These are phyloP conservation scores for Mortierella sp. DNA, from an alignment of 371 early-diverging fungal species.

Conservation along the genomic window DNA sequence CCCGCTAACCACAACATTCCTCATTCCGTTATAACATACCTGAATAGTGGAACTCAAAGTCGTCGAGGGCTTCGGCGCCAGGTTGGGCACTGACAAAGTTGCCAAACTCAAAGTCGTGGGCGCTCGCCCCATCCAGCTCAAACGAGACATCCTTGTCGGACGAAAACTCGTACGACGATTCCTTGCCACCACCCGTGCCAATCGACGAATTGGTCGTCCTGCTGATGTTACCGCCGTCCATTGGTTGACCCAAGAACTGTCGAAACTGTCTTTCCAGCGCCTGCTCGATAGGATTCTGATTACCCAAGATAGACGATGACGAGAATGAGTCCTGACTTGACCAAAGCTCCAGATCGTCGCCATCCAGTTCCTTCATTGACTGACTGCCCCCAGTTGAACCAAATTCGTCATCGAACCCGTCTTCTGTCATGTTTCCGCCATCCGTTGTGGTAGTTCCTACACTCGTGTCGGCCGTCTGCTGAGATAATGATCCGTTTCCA, in stretches of 20 bases:
- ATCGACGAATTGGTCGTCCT: conserved; percentile 18
- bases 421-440: background rate
- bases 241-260: conserved; percentile 29
- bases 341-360: conserved; percentile 40
- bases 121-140: conserved; percentile 25
- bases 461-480: background rate
- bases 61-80: conserved; percentile 18
- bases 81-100: conserved; percentile 28
- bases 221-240: background rate
- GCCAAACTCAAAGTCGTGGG: conserved; percentile 48
- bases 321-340: conserved; percentile 30
- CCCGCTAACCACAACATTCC: too few species aligned
- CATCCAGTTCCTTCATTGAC: conserved; percentile 21
- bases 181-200: conserved; percentile 14
- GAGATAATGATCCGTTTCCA: conserved; percentile 13
- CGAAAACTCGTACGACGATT: conserved; percentile 23
- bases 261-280: conserved; percentile 32
- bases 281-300: conserved; percentile 10
- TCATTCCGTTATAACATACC: conserved; percentile 8
- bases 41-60: conserved; percentile 32
- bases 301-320: background rate
- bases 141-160: conserved; percentile 32
- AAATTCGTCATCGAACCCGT: conserved; percentile 48
- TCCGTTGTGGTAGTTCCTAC: conserved; percentile 1
- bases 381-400: conserved; percentile 19